Conservation (phyloP, 352 stramenopile species). For the Halophytophthora batemanensis region DNA sequence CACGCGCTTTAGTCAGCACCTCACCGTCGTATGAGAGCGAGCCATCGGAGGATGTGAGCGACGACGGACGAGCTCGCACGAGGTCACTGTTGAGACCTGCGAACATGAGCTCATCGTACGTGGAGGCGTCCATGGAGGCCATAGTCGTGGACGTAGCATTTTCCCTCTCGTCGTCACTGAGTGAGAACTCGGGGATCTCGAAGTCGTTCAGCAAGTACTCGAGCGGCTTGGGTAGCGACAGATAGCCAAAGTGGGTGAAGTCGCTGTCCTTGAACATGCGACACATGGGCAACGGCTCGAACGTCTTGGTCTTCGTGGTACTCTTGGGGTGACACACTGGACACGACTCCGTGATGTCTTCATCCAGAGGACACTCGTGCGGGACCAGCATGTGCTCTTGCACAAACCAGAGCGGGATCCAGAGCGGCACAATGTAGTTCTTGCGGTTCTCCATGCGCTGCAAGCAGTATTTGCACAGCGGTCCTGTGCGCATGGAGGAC, state of each 20-base stretch:
- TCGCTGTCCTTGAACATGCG: constrained; percentile 63
- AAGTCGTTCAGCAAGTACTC: constrained; percentile 57
- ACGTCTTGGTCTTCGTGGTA: constrained; percentile 39
- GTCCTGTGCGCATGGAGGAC: constrained; percentile 34
- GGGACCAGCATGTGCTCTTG: constrained; percentile 75
- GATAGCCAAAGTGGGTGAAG: constrained; percentile 29
- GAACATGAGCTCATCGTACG: constrained; percentile 50
- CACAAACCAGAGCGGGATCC: constrained; percentile 83
- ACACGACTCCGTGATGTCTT: constrained; percentile 65
- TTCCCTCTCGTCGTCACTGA: constrained; percentile 39
- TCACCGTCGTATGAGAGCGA: constrained; percentile 36
- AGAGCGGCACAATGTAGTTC: constrained; percentile 72
- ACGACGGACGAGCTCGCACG: constrained; percentile 56
- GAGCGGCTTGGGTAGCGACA: constrained; percentile 58
- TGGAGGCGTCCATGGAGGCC: constrained; percentile 40
- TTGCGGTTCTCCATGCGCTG: constrained; percentile 58
- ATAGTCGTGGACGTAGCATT: constrained; percentile 22
- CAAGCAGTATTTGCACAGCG: constrained; percentile 66
- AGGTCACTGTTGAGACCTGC: constrained; percentile 64
- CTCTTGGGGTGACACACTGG: constrained; percentile 55
- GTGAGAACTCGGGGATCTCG: constrained; percentile 16
- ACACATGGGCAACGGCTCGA: constrained; percentile 74
- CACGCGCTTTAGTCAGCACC: constrained; percentile 41
- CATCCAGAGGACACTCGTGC: constrained; percentile 62
- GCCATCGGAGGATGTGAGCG: constrained; percentile 50